Evolutionary conservation across 2,329 filamentous ascomycete genomes (phyloP), one percentile per base, ranked within the genome.

Genomic region (Lasiodiplodia citricola): DNA sequence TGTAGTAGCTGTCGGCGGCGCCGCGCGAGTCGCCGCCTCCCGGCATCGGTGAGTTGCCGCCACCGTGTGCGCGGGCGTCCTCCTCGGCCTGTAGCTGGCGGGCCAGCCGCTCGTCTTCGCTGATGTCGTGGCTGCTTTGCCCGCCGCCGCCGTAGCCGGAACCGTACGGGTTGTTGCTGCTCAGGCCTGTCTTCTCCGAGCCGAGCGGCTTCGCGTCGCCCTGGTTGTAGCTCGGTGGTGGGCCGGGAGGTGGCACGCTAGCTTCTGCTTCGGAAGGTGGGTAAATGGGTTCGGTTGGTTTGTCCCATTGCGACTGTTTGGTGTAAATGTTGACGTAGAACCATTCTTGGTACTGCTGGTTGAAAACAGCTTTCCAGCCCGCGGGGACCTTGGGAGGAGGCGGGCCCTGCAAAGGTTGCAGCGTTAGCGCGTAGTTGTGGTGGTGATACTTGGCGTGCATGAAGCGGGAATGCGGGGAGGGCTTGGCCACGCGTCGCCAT

Each of bases 291-390:
- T 86, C 86, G 47, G 89, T 92, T 21, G 94, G 94, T 73, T 88
- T 91, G 4, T 97, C 92, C 94, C 94, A 97, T 86, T 95, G 92
- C 5, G 94, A 97, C 77, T 91, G 87, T 76, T 96, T 96, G 72
- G 94, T 97, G 80, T 90, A 88, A 70, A 92, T 88, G 83, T 97
- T 96, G 70, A 97, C 92, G 83, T 92, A 97, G 87, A 96, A 97
- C 90, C 92, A 97, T 86, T 96, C 91, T 75, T 91, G 91, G 83
- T 97, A 97, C 76, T 96, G 90, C 0, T 91, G 71, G 80, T 97
- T 96, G 88, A 90, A 97, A 72, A 93, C 88, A 13, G 91, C 91
- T 76, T 92, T 90, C 92, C 93, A 97, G 74, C 94, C 94, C 75
- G 92, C 91, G 2, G 92, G 93, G 4, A 89, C 83, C 67, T 82